Percentiles rank a stretch among this genome's conserved stretches.
Evolutionary conservation across 139 green algal genomes (phyloP).

Genomic region (Chlorella sorokiniana): DNA sequence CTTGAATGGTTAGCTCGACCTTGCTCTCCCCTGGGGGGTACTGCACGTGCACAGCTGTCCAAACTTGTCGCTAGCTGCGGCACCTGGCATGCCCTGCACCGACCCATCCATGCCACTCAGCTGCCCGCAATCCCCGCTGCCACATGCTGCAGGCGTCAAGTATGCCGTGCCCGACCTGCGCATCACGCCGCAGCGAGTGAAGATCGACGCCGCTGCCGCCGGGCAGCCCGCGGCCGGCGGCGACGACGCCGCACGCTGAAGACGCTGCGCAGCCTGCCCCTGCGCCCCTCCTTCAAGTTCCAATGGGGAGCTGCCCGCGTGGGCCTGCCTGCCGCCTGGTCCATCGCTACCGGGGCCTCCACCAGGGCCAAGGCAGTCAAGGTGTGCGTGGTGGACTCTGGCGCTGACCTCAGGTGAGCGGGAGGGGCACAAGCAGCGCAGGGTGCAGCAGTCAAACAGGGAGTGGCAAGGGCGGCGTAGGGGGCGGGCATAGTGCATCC

Average conservation of each 20-base stretch:
- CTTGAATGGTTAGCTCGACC: neutral
- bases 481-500: too few species aligned
- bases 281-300: neutral
- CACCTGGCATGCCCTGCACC: neutral
- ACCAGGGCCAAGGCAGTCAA: neutral
- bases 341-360: slow-evolving; percentile 2
- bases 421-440: neutral
- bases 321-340: slow-evolving; percentile 4
- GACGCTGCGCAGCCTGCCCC: neutral
- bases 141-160: neutral
- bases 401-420: slow-evolving; percentile 20
- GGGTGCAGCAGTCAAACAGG: neutral
- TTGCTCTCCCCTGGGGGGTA: neutral
- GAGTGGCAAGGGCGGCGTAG: too few species aligned
- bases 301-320: slow-evolving; percentile 16
- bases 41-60: neutral
- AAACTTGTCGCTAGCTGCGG: neutral
- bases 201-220: neutral
- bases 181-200: neutral
- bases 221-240: neutral
- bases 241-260: neutral
- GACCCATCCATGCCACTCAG: neutral
- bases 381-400: slow-evolving; percentile 16
- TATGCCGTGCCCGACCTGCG: slow-evolving; percentile 17
- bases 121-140: too few species aligned